These are phyloP conservation scores for Salvia hispanica DNA, from an alignment of 257 asterid species.

Conservation along the genomic window DNA sequence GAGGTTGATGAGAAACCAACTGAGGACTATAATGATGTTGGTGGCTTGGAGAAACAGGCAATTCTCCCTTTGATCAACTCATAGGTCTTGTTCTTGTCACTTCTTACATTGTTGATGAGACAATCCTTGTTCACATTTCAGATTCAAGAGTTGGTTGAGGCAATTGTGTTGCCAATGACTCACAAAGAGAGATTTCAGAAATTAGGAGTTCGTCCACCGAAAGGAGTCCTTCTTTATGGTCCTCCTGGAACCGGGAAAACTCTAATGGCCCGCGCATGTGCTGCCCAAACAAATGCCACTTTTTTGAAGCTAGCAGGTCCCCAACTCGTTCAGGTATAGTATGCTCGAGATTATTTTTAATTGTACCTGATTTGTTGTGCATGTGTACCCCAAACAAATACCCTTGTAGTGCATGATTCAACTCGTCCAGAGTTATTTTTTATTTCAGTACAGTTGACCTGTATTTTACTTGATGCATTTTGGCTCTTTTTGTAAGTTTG, in stretches of 20 bases:
- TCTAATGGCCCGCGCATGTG: slow-evolving; percentile 94
- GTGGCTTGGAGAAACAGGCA: slow-evolving; percentile 97
- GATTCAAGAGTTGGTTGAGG: slow-evolving; percentile 94
- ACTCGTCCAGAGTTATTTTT: slow-evolving; percentile 1
- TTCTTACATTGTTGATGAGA: not conserved
- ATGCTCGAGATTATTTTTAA: not conserved
- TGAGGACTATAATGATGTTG: slow-evolving; percentile 93
- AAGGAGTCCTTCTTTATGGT: slow-evolving; percentile 83
- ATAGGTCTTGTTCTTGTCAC: not conserved
- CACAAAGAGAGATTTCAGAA: slow-evolving; percentile 83
- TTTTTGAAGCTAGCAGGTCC: slow-evolving; percentile 93
- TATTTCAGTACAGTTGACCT: not conserved
- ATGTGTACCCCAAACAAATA: not conserved
- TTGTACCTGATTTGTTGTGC: not conserved
- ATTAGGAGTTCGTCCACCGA: slow-evolving; percentile 83
- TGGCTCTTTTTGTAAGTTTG: not conserved
- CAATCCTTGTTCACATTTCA: slow-evolving; percentile 31
- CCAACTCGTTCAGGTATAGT: slow-evolving; percentile 84
- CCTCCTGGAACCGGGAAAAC: slow-evolving; percentile 96
- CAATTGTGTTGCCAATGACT: slow-evolving; percentile 88
- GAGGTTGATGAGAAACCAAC: slow-evolving; percentile 99
- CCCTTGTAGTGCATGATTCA: not conserved
- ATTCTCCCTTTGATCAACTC: slow-evolving; percentile 1
- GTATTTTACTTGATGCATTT: not conserved
- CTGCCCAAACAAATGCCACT: slow-evolving; percentile 97